Conservation (phyloP, 371 early-diverging fungal genomes). For the Circinella umbellata region DNA sequence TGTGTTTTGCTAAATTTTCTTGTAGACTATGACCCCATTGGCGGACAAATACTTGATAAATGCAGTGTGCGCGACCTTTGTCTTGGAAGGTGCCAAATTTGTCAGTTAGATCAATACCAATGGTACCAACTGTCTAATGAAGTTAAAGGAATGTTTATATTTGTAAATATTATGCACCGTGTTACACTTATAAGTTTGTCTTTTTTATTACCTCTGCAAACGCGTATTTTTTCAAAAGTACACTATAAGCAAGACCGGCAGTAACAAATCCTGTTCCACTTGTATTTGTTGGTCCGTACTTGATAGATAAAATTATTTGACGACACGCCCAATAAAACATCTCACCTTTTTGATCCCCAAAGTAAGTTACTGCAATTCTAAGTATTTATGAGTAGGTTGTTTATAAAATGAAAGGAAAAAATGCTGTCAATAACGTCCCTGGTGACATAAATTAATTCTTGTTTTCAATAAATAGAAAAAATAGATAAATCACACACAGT, state of each 20-base stretch:
- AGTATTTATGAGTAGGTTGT: too few relatives aligned
- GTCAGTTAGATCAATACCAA: constrained; percentile 36
- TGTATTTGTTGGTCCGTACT: constrained; percentile 23
- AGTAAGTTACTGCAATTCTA: constrained; percentile 38
- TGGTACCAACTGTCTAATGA: constrained; percentile 33
- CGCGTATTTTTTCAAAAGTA: constrained; percentile 24
- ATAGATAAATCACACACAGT: constrained; percentile 24
- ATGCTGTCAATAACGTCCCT: too few relatives aligned
- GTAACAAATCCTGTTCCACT: constrained; percentile 33
- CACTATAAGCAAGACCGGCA: constrained; percentile 34
- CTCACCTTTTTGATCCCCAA: constrained; percentile 38
- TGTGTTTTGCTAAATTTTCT: constrained; percentile 25
- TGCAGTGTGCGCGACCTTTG: constrained; percentile 37
- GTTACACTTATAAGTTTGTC: not conserved
- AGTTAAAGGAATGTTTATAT: not conserved
- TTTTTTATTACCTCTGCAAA: constrained; percentile 30
- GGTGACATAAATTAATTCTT: too few relatives aligned
- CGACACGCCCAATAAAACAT: constrained; percentile 43
- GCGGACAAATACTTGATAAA: constrained; percentile 34
- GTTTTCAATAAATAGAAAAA: too few relatives aligned
- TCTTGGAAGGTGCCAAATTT: constrained; percentile 36
- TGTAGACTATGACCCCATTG: constrained; percentile 39
- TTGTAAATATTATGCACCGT: too few relatives aligned
- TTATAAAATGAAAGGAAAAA: too few relatives aligned
- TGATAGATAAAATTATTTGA: constrained; percentile 30